These are phyloP conservation scores for Immersiella caudata DNA, from an alignment of 495 filamentous ascomycete species.

Conservation along the genomic window DNA sequence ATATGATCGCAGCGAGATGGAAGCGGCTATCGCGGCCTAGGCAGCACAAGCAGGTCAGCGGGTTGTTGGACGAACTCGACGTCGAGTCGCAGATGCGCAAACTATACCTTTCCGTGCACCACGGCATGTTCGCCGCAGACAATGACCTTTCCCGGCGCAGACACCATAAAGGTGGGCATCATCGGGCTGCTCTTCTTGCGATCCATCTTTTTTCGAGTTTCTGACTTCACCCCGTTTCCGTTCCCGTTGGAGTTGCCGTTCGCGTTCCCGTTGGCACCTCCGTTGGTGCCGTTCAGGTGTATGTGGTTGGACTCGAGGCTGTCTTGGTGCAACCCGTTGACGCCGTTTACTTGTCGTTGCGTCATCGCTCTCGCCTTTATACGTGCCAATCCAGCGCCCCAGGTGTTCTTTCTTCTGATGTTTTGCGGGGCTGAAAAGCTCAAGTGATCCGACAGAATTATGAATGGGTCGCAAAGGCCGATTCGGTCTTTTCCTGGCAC, in stretches of 20 bases:
- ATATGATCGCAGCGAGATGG: slow-evolving; percentile 93
- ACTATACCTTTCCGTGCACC: slow-evolving; percentile 80
- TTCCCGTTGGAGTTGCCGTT: slow-evolving; percentile 28
- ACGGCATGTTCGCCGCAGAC: slow-evolving; percentile 97
- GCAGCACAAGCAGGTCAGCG: slow-evolving; percentile 8
- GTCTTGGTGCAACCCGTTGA: slow-evolving; percentile 31
- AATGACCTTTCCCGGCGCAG: slow-evolving; percentile 95
- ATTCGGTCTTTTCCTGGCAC: background rate
- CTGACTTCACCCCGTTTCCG: slow-evolving; percentile 26
- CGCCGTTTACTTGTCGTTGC: slow-evolving; percentile 31
- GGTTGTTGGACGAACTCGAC: background rate
- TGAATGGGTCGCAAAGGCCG: background rate
- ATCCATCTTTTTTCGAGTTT: slow-evolving; percentile 37
- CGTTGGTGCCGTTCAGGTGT: slow-evolving; percentile 28
- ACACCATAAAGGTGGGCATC: slow-evolving; percentile 94
- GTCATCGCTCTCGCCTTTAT: slow-evolving; percentile 18
- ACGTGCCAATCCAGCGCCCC: background rate
- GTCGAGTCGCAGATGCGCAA: background rate
- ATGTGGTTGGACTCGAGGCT: slow-evolving; percentile 20
- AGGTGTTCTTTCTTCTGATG: background rate
- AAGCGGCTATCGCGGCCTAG: slow-evolving; percentile 86
- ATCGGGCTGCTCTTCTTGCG: slow-evolving; percentile 60
- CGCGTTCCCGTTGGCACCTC: slow-evolving; percentile 29
- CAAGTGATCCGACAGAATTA: background rate
- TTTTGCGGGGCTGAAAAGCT: background rate